Evolutionary conservation across 306 rosid species (phyloP).

Genomic region (Sechiopsis laciniata): DNA sequence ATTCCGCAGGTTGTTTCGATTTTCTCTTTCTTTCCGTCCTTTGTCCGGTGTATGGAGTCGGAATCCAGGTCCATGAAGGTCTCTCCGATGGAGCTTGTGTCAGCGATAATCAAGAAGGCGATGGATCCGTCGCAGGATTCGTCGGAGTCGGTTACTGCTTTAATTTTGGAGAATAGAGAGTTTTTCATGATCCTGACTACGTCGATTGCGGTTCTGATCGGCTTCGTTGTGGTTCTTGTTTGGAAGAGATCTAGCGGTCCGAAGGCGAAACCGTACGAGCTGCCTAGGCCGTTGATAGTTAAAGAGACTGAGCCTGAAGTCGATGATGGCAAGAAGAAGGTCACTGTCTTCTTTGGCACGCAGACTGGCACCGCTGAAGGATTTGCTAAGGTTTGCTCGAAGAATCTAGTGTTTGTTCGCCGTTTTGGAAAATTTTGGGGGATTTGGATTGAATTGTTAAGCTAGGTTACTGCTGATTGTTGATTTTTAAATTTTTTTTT

Average conservation of each 20-base stretch:
- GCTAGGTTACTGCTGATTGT: not conserved
- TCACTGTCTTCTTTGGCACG: constrained; percentile 84
- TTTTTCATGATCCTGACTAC: constrained; percentile 60
- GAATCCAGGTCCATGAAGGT: constrained; percentile 57
- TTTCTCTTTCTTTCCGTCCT: not conserved
- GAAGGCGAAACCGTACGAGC: constrained; percentile 38
- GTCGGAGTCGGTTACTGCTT: constrained; percentile 33
- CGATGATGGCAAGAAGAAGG: constrained; percentile 78
- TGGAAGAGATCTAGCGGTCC: constrained; percentile 65
- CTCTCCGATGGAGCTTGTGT: constrained; percentile 82
- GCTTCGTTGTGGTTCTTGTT: constrained; percentile 61
- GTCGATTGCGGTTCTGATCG: constrained; percentile 76
- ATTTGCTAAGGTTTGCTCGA: constrained; percentile 62
- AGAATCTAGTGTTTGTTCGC: not conserved
- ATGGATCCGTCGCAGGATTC: constrained; percentile 59
- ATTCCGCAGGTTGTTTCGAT: constrained; percentile 19
- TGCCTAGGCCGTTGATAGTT: constrained; percentile 43
- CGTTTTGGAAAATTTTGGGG: no score
- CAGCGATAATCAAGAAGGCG: constrained; percentile 69
- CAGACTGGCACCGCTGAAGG: constrained; percentile 99
- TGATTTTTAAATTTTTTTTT: not conserved
- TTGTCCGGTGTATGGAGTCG: constrained; percentile 42
- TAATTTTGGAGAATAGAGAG: constrained; percentile 64
- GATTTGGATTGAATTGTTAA: not conserved
- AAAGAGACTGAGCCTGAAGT: constrained; percentile 42